Percentiles rank a stretch among this genome's conserved stretches.
phyloP scores from a whole-genome alignment of 2,329 filamentous ascomycete genomes.

The Penicillium sp. region DNA sequence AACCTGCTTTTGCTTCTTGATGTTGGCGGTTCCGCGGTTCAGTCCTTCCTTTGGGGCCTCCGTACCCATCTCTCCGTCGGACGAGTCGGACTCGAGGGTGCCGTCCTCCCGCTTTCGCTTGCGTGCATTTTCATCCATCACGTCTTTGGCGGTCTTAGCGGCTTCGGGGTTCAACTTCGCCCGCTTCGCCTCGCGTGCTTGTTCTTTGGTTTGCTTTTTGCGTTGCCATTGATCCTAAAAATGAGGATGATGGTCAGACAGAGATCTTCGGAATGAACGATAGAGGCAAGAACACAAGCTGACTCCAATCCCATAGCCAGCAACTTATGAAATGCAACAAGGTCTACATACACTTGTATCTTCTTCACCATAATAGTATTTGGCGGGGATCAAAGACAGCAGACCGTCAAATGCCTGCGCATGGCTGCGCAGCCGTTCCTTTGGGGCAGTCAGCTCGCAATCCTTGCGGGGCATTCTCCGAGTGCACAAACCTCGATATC shows the following conservation, averaged over 20 bases:
- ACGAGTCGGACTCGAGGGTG: conserved; percentile 48
- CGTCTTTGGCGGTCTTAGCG: conserved; percentile 85
- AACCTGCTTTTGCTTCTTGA: conserved; percentile 57
- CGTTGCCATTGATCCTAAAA: conserved; percentile 84
- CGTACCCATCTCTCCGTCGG: conserved; percentile 45
- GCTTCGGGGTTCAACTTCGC: conserved; percentile 91
- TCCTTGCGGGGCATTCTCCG: conserved; percentile 13
- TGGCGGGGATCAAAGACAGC: conserved; percentile 82
- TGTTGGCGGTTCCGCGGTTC: conserved; percentile 45
- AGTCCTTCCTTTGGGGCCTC: conserved; percentile 62
- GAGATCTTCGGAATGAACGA: conserved; percentile 8
- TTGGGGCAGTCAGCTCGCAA: conserved; percentile 25
- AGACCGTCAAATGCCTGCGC: conserved; percentile 82
- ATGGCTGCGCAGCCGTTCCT: conserved; percentile 51
- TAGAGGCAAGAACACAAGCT: conserved; percentile 12
- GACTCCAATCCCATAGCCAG: neutral
- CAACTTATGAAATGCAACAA: neutral
- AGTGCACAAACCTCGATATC: conserved; percentile 40
- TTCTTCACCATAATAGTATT: conserved; percentile 86
- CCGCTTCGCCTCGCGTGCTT: conserved; percentile 76
- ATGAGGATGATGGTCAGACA: conserved; percentile 16
- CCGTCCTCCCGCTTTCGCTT: conserved; percentile 76
- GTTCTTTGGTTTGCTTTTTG: conserved; percentile 92
- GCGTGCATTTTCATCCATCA: conserved; percentile 78
- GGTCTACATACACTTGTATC: conserved; percentile 63